These are phyloP conservation scores for Trichothecium roseum DNA, from an alignment of 2,329 filamentous ascomycete genomes.

Conservation along the genomic window DNA sequence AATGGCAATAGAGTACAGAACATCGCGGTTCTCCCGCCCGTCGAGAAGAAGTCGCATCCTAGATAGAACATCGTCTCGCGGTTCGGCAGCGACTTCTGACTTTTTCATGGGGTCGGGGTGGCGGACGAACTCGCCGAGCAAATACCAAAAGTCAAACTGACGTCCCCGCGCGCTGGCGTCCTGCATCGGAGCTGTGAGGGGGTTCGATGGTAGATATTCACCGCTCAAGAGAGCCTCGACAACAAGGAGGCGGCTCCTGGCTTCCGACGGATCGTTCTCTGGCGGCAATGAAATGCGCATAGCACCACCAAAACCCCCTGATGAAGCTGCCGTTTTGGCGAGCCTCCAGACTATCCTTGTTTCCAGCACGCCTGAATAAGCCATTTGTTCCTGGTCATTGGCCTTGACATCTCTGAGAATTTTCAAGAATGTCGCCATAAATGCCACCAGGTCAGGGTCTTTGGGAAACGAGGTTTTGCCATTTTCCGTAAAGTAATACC, in stretches of 20 bases:
- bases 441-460: slow-evolving; percentile 50
- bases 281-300: slow-evolving; percentile 27
- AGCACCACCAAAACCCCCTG: slow-evolving; percentile 22
- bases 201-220: slow-evolving; percentile 50
- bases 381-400: slow-evolving; percentile 41
- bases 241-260: slow-evolving; percentile 60
- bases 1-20: slow-evolving; percentile 81
- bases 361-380: slow-evolving; percentile 43
- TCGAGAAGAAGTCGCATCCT: slow-evolving; percentile 63
- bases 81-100: slow-evolving; percentile 29
- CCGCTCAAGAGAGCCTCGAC: slow-evolving; percentile 71
- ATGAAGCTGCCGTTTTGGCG: slow-evolving; percentile 33
- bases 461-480: slow-evolving; percentile 34
- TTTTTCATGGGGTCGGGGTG: slow-evolving; percentile 34
- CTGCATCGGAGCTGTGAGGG: slow-evolving; percentile 38
- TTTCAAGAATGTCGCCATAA: slow-evolving; percentile 56
- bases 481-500: slow-evolving; percentile 54
- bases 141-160: slow-evolving; percentile 75
- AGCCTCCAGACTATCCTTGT: slow-evolving; percentile 51
- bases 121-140: slow-evolving; percentile 56
- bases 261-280: slow-evolving; percentile 51
- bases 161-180: slow-evolving; percentile 42
- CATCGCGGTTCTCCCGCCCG: slow-evolving; percentile 76
- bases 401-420: slow-evolving; percentile 37
- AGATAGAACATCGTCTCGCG: slow-evolving; percentile 54